Evolutionary conservation across 2,329 filamentous ascomycete species (phyloP), one percentile per base, ranked within the genome.

Genomic region (Fusarium oxysporum): DNA sequence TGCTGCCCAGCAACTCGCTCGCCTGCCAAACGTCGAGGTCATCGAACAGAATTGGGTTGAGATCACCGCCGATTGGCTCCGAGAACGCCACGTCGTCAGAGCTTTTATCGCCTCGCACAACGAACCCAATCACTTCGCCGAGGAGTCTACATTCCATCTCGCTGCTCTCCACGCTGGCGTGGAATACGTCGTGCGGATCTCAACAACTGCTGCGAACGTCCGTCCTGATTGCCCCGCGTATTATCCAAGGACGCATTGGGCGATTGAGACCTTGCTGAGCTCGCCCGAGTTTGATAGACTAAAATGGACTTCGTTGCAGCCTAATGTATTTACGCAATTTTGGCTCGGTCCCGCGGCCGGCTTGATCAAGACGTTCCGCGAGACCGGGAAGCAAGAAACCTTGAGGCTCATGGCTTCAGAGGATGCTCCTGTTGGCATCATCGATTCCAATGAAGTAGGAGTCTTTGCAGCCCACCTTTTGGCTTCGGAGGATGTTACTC

Each of bases 401-500:
- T 12, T 59, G 40, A 33, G 17, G 6, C 41, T 62, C 0, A 47
- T 59, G 17, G 4, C 14, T 8, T 59, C 51, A 8, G 53, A 62
- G 17, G 33, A 59, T n/a, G 33, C 59, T 9, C 21, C 33, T 1
- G 2, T 62, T 2, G 59, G n/a, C 1, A 10, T 11, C 1, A 40
- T 62, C 3, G 40, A 62, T 11, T 23, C 40, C 2, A 59, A 62
- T 30, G 59, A 62, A 13, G 59, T 59, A 8, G 59, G 59, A 1
- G 0, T 59, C 4, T 58, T 62, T 1, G 33, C 59, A 11, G 53
- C 40, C 9, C 51, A 16, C 0, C 33, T 62, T 0, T 3, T 62
- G 0, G 12, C 10, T 3, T 6, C 8, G 0, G 17, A 45, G 0
- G 25, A 59, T 0, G 2, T 45, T 1, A 7, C 5, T 0, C 8